phyloP scores from a whole-genome alignment of 768 basidiomycete species.

The Zangia roseola region DNA sequence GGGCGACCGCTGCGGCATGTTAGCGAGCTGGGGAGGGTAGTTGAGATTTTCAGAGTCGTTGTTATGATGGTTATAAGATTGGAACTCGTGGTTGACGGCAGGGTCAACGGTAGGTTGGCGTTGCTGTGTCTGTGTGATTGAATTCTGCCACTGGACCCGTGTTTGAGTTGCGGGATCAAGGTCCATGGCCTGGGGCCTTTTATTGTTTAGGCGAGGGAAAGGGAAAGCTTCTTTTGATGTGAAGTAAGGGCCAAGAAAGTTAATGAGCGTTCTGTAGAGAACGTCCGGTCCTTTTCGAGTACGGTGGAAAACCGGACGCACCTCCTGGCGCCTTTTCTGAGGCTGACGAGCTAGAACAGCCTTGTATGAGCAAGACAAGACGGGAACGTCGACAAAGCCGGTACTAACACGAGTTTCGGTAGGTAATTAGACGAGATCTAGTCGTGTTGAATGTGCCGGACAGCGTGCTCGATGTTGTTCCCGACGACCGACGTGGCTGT shows the following conservation, averaged over 20 bases:
- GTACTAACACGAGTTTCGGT: background rate
- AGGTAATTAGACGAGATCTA: too few species aligned
- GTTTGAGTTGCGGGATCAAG: slow-evolving; percentile 33
- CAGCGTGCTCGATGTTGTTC: slow-evolving; percentile 29
- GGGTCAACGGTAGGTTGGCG: slow-evolving; percentile 33
- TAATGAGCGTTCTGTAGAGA: slow-evolving; percentile 31
- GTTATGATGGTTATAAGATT: slow-evolving; percentile 30
- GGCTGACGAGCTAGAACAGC: background rate
- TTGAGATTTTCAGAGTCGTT: slow-evolving; percentile 22
- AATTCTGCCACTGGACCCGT: slow-evolving; percentile 35
- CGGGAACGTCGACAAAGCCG: slow-evolving; percentile 6
- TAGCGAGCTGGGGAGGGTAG: slow-evolving; percentile 30
- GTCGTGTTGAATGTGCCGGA: slow-evolving; percentile 4
- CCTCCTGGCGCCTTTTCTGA: slow-evolving; percentile 19
- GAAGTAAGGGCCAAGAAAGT: slow-evolving; percentile 25
- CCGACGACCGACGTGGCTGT: slow-evolving; percentile 37
- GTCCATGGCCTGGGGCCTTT: slow-evolving; percentile 34
- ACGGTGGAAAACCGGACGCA: slow-evolving; percentile 10
- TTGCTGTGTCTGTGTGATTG: slow-evolving; percentile 35
- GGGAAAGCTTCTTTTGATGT: slow-evolving; percentile 34
- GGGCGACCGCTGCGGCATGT: slow-evolving; percentile 30
- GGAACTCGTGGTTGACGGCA: slow-evolving; percentile 35
- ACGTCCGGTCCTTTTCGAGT: slow-evolving; percentile 18
- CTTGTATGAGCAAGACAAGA: slow-evolving; percentile 11
- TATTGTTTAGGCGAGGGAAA: slow-evolving; percentile 39